Percentiles rank a stretch among this genome's conserved stretches.
phyloP scores from a whole-genome alignment of 192 early-diverging fungal genomes.

The Radiomyces spectabilis region DNA sequence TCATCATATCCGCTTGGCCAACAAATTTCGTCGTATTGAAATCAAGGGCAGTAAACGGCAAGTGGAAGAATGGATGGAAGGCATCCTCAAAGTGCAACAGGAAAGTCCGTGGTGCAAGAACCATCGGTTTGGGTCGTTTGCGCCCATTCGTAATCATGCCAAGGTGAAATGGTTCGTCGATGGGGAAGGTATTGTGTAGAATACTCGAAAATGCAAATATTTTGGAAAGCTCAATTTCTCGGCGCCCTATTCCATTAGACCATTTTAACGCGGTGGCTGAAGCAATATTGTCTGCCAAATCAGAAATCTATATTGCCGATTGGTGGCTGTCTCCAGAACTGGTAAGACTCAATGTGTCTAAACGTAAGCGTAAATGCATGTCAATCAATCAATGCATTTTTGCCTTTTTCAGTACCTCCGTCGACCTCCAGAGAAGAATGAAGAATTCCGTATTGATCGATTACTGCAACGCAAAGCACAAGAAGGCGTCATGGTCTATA shows the following conservation, averaged over 20 bases:
- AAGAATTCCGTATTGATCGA: slow-evolving; percentile 73
- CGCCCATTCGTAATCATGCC: slow-evolving; percentile 57
- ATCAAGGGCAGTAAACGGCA: slow-evolving; percentile 59
- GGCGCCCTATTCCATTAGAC: slow-evolving; percentile 21
- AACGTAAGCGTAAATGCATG: neutral
- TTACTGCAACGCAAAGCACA: slow-evolving; percentile 74
- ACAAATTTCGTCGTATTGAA: slow-evolving; percentile 57
- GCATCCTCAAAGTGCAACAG: slow-evolving; percentile 46
- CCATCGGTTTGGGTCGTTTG: slow-evolving; percentile 73
- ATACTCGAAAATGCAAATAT: neutral
- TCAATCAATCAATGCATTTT: neutral
- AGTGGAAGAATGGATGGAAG: slow-evolving; percentile 59
- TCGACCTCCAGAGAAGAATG: slow-evolving; percentile 63
- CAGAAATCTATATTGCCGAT: slow-evolving; percentile 69
- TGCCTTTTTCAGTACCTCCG: slow-evolving; percentile 53
- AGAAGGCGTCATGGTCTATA: slow-evolving; percentile 79
- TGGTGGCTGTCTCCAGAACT: slow-evolving; percentile 94
- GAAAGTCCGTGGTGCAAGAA: slow-evolving; percentile 55
- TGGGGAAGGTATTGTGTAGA: slow-evolving; percentile 51
- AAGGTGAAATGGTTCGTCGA: slow-evolving; percentile 75
- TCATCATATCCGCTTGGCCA: slow-evolving; percentile 49
- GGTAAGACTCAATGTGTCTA: slow-evolving; percentile 27
- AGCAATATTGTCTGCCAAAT: slow-evolving; percentile 60
- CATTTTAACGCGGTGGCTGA: slow-evolving; percentile 76
- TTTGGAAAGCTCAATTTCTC: neutral